Conservation (phyloP, 2,329 filamentous ascomycete genomes). For the Epichloe gansuensis region DNA sequence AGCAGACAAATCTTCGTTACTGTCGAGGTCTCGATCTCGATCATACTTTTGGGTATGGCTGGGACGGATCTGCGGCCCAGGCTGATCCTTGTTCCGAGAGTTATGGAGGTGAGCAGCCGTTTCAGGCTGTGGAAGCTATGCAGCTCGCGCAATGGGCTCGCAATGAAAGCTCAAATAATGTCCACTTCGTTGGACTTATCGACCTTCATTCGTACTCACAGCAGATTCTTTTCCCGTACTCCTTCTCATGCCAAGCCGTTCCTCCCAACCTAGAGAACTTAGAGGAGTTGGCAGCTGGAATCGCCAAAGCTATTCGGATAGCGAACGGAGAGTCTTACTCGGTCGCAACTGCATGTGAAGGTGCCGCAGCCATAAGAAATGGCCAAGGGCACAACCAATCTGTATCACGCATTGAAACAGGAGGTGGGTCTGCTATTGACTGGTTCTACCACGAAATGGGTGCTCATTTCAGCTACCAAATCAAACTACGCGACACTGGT, state of each 20-base stretch:
- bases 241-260: slow-evolving; percentile 64
- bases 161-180: slow-evolving; percentile 63
- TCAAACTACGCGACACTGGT: slow-evolving; percentile 86
- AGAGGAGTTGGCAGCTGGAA: slow-evolving; percentile 75
- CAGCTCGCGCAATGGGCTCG: slow-evolving; percentile 70
- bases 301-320: slow-evolving; percentile 81
- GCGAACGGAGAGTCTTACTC: slow-evolving; percentile 64
- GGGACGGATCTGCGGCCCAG: slow-evolving; percentile 55
- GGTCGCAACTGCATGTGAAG: slow-evolving; percentile 78
- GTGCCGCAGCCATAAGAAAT: slow-evolving; percentile 38
- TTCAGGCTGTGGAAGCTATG: slow-evolving; percentile 70
- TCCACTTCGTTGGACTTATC: slow-evolving; percentile 70
- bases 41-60: slow-evolving; percentile 72
- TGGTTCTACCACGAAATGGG: slow-evolving; percentile 87
- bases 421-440: slow-evolving; percentile 79
- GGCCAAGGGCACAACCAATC: slow-evolving; percentile 12
- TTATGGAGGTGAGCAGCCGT: slow-evolving; percentile 72
- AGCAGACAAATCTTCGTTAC: slow-evolving; percentile 68
- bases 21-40: slow-evolving; percentile 86
- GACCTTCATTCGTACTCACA: slow-evolving; percentile 95
- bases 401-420: slow-evolving; percentile 49
- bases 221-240: slow-evolving; percentile 85
- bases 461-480: slow-evolving; percentile 80
- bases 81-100: slow-evolving; percentile 82
- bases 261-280: slow-evolving; percentile 87